Evolutionary conservation across 2,329 filamentous ascomycete genomes (phyloP), one percentile per base, ranked within the genome.

Genomic region (Cladophialophora immunda): DNA sequence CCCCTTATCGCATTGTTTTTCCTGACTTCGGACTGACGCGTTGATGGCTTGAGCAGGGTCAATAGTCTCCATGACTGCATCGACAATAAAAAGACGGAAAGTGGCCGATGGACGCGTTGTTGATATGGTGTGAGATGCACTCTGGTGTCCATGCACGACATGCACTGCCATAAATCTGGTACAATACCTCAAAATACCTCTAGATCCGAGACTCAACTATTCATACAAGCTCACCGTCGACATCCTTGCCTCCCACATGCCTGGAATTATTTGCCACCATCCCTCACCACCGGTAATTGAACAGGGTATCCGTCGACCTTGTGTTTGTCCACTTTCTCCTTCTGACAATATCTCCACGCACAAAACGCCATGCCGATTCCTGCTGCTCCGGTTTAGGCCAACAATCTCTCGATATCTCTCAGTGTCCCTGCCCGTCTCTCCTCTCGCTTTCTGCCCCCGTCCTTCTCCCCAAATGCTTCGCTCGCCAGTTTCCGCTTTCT

Each of bases 401-500:
- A 53, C 61, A 74, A 52, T 53, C 67, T 69, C 72, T 76, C 75
- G 69, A 76, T 75, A 70, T 76, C 75, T 69, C 70, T 69, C 68
- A 75, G 62, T 59, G 66, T 70, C 64, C 68, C 70, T 55, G 64
- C 69, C 70, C 76, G 71, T 72, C 72, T 73, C 67, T 75, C 75
- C 60, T 69, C 69, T 61, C 71, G 66, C 66, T 70, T 72, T 65
- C 62, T 73, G 47, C 65, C 64, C 62, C 62, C 68, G 57, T 78
- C 80, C 66, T 90, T 91, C 80, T 96, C 93, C 66, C 89, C 86
- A 79, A 97, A 95, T 0, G 93, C 92, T 73, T 92, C 86, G 38
- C 84, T 87, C 77, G 95, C 92, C 58, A 97, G 79, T 73, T 90
- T 85, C 47, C 93, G 85, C 83, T 97, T 97, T 73, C 91, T 87